phyloP scores from a whole-genome alignment of 352 stramenopile genomes.

The Phytophthora europaea region DNA sequence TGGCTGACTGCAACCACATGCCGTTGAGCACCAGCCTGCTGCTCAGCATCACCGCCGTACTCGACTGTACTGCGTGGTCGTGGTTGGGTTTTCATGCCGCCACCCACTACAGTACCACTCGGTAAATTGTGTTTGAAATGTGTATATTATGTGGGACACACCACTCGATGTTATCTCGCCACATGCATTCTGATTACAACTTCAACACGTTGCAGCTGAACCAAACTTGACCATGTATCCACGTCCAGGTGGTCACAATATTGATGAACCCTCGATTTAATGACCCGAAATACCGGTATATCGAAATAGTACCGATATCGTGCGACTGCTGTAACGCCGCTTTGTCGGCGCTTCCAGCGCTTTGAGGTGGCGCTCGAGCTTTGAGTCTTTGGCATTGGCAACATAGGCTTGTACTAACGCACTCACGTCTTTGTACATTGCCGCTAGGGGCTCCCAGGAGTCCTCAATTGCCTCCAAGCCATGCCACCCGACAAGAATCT shows the following conservation, averaged over 20 bases:
- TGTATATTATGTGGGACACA: conserved; percentile 14
- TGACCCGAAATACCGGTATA: conserved; percentile 4
- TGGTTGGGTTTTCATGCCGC: no score
- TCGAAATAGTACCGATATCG: not conserved
- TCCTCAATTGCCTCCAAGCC: conserved; percentile 30
- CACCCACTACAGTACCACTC: conserved; percentile 2
- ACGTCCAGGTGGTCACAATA: conserved; percentile 1
- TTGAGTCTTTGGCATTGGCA: conserved; percentile 8
- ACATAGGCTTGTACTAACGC: conserved; percentile 17
- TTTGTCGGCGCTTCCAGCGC: not conserved
- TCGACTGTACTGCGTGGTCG: no score
- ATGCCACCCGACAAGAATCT: conserved; percentile 21
- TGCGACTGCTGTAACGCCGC: conserved; percentile 1
- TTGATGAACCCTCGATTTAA: not conserved
- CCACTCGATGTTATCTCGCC: conserved; percentile 10
- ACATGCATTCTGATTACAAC: conserved; percentile 1
- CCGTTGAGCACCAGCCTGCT: no score
- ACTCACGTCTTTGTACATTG: conserved; percentile 20
- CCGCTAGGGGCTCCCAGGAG: conserved; percentile 24
- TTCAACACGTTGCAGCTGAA: conserved; percentile 23
- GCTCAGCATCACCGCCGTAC: no score
- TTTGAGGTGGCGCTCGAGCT: not conserved
- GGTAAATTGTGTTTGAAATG: not conserved
- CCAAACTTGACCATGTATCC: conserved; percentile 13
- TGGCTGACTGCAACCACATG: no score